A percentile compares a stretch with the other conserved stretches of the same genome.
Evolutionary conservation across 176 grass and related monocot genomes (phyloP).

Genomic region (Cenchrus fungigraminus): DNA sequence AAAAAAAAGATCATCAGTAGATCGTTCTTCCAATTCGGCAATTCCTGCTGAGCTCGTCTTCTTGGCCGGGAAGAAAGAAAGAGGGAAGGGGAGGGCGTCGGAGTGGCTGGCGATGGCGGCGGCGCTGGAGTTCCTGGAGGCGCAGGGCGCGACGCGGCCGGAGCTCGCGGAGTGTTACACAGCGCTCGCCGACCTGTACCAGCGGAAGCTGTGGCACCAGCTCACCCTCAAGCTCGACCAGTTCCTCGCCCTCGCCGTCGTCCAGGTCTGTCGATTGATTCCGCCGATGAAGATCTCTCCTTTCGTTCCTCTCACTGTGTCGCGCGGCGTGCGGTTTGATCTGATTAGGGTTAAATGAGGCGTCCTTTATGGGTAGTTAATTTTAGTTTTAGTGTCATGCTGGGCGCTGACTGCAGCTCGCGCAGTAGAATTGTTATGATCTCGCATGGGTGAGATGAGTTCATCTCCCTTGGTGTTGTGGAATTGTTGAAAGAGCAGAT

Average conservation of each 20-base stretch:
- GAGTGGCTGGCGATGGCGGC: slow-evolving; percentile 28
- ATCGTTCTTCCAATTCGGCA: not conserved
- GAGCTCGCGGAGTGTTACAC: slow-evolving; percentile 82
- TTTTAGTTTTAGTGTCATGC: not conserved
- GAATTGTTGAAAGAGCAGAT: not conserved
- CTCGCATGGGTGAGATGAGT: not conserved
- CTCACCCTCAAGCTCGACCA: slow-evolving; percentile 91
- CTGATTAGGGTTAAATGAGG: not conserved
- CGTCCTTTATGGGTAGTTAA: not conserved
- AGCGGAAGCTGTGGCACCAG: slow-evolving; percentile 86
- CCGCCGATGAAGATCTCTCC: not conserved
- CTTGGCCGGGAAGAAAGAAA: slow-evolving; percentile 44
- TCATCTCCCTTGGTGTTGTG: not conserved
- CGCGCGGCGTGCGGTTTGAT: not conserved
- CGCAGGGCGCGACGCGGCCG: slow-evolving; percentile 62
- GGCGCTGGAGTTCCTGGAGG: slow-evolving; percentile 76
- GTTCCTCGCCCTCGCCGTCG: slow-evolving; percentile 78
- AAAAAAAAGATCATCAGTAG: too few species aligned
- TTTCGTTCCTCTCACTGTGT: not conserved
- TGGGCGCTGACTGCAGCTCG: not conserved
- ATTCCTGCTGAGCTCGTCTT: not conserved
- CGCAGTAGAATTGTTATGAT: not conserved
- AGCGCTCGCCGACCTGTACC: slow-evolving; percentile 72
- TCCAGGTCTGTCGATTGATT: slow-evolving; percentile 52
- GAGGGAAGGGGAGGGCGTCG: not conserved